Base-by-base conservation (phyloP, 2,329 filamentous ascomycete genomes). In the Hypoxylon sp. region DNA sequence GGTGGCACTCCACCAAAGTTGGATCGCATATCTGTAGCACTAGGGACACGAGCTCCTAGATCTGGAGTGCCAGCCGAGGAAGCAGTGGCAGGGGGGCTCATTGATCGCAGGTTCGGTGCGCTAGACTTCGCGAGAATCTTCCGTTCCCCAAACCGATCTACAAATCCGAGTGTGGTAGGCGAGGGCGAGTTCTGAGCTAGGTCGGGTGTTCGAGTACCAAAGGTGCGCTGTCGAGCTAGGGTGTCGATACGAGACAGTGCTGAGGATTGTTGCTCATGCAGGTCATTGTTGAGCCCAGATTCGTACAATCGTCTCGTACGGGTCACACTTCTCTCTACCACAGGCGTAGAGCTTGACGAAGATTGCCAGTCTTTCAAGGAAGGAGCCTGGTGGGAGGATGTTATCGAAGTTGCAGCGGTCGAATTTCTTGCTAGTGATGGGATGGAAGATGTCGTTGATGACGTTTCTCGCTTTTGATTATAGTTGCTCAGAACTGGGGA, bases 401-500 rank as follows among this genome's bases (percentile, higher is more conserved):
- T 89, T 55, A 97, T 84, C 0, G 95, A 98, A 0, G 94, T 98
- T 2, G 94, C 94, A 5, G 94, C 93, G 1, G 94, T 97, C 0
- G 95, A 98, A 61, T 89, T 90, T 29, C 93, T 90, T 26, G 88
- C 88, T 42, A 90, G 86, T 0, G 89, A 90, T 5, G 89, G 91
- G 3, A 81, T 82, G 0, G 88, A 91, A 0, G 94, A 96, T 5
- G 90, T 91, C 0, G 93, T 97, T 0, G 95, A 98, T 1, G 92
- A 96, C 0, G 94, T 97, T 71, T 94, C 94, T 26, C 94, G 87
- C 71, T 95, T 93, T 68, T 87, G 88, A 73, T 91, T 91, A 76
- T 91, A 94, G 19, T 87, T 88, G 0, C 85, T 84, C 1, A 87
- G 85, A 9, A 86, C 83, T 2, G 85, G 89, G 44, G 89, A 90